Evolutionary conservation across 139 green algal species (phyloP).

Genomic region (Marvania coccoides): DNA sequence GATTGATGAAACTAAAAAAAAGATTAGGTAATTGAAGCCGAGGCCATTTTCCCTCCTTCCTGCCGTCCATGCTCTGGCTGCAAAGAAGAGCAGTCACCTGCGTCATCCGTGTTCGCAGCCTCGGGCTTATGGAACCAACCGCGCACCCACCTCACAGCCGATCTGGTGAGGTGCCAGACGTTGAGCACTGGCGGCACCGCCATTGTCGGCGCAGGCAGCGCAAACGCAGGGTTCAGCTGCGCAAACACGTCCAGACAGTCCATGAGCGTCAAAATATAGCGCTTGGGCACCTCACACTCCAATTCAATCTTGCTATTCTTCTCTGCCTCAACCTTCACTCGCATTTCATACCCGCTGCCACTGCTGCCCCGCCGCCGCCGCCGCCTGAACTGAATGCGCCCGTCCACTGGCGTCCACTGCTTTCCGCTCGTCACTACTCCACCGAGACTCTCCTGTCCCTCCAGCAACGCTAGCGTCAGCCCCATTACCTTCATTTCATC

Average conservation of each 20-base stretch:
- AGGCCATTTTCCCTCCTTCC: too few relatives aligned
- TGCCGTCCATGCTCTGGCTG: too few relatives aligned
- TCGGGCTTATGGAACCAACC: too few relatives aligned
- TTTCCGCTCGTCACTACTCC: neutral
- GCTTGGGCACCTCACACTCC: neutral
- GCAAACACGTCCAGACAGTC: neutral
- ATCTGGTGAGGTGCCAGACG: too few relatives aligned
- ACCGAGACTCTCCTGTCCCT: neutral
- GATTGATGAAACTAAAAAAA: too few relatives aligned
- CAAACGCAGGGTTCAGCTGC: neutral
- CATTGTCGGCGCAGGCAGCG: neutral
- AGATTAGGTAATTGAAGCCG: too few relatives aligned
- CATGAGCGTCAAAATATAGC: neutral
- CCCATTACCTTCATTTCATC: neutral
- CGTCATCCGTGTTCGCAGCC: too few relatives aligned
- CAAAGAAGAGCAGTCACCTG: too few relatives aligned
- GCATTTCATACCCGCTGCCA: neutral
- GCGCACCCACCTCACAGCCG: too few relatives aligned
- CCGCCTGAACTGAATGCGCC: neutral
- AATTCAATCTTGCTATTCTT: neutral
- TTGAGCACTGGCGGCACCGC: neutral
- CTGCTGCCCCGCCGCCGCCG: neutral
- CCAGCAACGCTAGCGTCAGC: neutral
- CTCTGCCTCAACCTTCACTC: neutral
- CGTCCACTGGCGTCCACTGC: neutral